Evolutionary conservation across 345 rosid genomes (phyloP).

Genomic region (Geranium brycei): DNA sequence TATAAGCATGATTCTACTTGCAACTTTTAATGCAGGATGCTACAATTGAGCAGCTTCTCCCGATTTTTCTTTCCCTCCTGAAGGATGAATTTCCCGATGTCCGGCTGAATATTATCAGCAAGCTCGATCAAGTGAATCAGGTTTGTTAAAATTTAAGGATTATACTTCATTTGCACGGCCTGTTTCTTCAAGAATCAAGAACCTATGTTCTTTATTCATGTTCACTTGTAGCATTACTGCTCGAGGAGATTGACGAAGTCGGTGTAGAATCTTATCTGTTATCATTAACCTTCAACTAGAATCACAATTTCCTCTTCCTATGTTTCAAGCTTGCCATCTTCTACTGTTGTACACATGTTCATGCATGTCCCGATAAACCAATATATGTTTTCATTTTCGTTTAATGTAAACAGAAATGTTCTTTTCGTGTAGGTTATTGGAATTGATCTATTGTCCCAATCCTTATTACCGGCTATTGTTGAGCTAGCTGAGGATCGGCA

Average conservation of each 20-base stretch:
- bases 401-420: not conserved
- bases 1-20: not conserved
- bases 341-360: too few relatives aligned
- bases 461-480: constrained; percentile 85
- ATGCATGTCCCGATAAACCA: not conserved
- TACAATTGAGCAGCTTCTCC: constrained; percentile 88
- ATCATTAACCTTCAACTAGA: too few relatives aligned
- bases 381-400: not conserved
- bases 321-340: too few relatives aligned
- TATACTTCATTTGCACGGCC: not conserved
- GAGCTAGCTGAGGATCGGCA: constrained; percentile 98
- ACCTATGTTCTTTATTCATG: too few relatives aligned
- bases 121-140: constrained; percentile 98
- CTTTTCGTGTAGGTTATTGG: constrained; percentile 62
- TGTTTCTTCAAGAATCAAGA: not conserved
- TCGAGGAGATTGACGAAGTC: too few relatives aligned
- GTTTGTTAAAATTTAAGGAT: constrained; percentile 22
- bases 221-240: too few relatives aligned
- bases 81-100: constrained; percentile 97
- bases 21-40: constrained; percentile 49
- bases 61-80: constrained; percentile 88
- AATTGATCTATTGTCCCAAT: constrained; percentile 86
- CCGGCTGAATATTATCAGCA: constrained; percentile 89
- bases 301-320: too few relatives aligned
- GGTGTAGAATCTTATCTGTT: too few relatives aligned